A percentile compares a stretch with the other conserved stretches of the same genome.
Evolutionary conservation across 176 grass and related monocot species (phyloP).

Genomic region (Tillandsia leiboldiana): DNA sequence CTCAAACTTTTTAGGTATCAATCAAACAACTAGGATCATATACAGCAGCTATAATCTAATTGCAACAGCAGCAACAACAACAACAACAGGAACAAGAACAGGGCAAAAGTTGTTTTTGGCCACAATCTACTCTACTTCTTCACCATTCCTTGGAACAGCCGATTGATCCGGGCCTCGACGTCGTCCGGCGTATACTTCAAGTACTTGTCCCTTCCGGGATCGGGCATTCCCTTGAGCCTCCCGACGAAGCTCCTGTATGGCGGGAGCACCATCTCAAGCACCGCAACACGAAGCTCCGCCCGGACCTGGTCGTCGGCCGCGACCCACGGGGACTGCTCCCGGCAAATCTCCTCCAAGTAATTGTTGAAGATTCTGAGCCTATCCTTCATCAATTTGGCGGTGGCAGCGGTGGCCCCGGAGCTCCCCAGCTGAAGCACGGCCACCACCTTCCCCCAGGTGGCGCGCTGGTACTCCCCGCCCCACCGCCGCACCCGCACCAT

Average conservation of each 20-base stretch:
- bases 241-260: constrained; percentile 51
- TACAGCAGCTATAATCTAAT: background rate
- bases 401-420: constrained; percentile 27
- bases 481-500: constrained; percentile 69
- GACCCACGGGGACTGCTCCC: constrained; percentile 9
- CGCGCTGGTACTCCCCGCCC: constrained; percentile 66
- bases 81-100: background rate
- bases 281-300: constrained; percentile 40
- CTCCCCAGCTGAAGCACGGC: constrained; percentile 61
- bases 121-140: constrained; percentile 28
- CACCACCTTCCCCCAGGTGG: constrained; percentile 70
- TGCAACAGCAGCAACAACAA: background rate
- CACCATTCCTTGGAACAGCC: constrained; percentile 59
- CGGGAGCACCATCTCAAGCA: constrained; percentile 44
- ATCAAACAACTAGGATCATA: background rate
- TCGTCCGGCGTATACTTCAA: constrained; percentile 69
- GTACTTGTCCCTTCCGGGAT: constrained; percentile 46
- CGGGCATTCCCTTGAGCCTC: constrained; percentile 42
- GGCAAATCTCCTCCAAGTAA: constrained; percentile 23
- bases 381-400: constrained; percentile 47
- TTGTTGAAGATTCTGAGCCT: constrained; percentile 16
- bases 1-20: background rate
- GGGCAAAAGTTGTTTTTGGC: background rate
- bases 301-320: constrained; percentile 7
- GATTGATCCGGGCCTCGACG: constrained; percentile 53